Evolutionary conservation across 139 green algal species (phyloP).

Genomic region (Tetradesmus obliquus): DNA sequence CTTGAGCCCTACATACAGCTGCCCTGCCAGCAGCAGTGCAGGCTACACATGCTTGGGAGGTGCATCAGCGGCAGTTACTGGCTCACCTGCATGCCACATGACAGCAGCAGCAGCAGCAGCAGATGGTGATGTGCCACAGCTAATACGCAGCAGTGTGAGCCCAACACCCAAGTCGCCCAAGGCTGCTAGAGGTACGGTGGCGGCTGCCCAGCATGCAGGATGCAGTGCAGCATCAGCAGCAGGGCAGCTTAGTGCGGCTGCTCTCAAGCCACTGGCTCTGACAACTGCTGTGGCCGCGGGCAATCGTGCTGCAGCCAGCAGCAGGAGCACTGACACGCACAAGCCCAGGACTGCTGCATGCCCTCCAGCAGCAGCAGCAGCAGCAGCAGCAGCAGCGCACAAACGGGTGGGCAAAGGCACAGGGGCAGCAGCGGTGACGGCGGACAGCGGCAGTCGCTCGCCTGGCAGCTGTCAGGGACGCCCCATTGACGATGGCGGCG

Average conservation of each 20-base stretch:
- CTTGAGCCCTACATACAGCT: background rate
- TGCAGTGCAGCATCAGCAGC: background rate
- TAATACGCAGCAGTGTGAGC: background rate
- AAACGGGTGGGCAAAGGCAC: background rate
- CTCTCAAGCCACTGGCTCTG: background rate
- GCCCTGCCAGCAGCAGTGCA: background rate
- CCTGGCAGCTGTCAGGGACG: background rate
- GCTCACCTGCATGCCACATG: background rate
- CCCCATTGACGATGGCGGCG: background rate
- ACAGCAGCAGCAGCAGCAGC: slow-evolving; percentile 2
- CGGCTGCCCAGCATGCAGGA: no score
- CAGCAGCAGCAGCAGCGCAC: background rate
- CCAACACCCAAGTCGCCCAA: background rate
- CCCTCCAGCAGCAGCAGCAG: background rate
- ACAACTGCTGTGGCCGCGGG: background rate
- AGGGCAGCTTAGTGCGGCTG: background rate
- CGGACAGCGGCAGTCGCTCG: background rate
- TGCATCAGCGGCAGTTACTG: background rate
- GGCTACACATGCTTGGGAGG: background rate
- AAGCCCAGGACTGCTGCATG: background rate
- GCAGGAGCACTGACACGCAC: background rate
- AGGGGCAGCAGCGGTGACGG: background rate
- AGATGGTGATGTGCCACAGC: background rate
- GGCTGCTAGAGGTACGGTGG: no score
- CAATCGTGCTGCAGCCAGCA: background rate